Base-by-base conservation (phyloP, 2,329 filamentous ascomycete species). In the Ascochyta clinopodiicola region DNA sequence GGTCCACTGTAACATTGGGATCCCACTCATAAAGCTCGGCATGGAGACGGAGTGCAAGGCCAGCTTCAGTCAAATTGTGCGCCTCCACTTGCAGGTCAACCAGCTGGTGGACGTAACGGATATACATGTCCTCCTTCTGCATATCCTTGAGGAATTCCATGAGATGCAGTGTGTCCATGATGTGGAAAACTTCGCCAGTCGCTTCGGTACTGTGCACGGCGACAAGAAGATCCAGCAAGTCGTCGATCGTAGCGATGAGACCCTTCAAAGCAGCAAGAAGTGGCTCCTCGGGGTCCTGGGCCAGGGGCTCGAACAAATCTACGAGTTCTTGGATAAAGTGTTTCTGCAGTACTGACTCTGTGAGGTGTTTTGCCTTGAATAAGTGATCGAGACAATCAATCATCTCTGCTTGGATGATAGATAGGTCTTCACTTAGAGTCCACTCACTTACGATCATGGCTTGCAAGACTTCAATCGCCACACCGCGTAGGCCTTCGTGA, bases 381-480 rank as follows among this genome's bases (percentile, higher is more conserved):
- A 96, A 86, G 22, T 84, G 82, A 71, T 99, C 95, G 49, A 99
- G 79, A 62, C 91, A 96, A 68, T 97, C 94, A 66, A 99, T 96
- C 81, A 98, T 93, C 75, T 97, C 95, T 2, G 92, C 95, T 75
- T 98, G 93, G 46, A 99, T 90, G 43, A 95, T 87, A 2, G 89
- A 89, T 43, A 99, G 79, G 72, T 98, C 94, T 72, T 96, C 91
- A 71, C 92, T 97, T 61, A 99, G 78, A 15, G 92, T 93, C 95
- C 95, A 99, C 76, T 99, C 95, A 77, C 93, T 96, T 63, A 98
- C 88, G 68, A 99, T 96, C 95, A 99, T 99, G 2, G 92, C 96
- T 74, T 96, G 92, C 59, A 99, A 78, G 19, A 99, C 90, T 73
- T 96, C 91, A 27, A 97, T 92, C 0, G 94, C 95, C 75, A 96